Conservation (phyloP, 306 rosid species). For the Clitoria ternatea region DNA sequence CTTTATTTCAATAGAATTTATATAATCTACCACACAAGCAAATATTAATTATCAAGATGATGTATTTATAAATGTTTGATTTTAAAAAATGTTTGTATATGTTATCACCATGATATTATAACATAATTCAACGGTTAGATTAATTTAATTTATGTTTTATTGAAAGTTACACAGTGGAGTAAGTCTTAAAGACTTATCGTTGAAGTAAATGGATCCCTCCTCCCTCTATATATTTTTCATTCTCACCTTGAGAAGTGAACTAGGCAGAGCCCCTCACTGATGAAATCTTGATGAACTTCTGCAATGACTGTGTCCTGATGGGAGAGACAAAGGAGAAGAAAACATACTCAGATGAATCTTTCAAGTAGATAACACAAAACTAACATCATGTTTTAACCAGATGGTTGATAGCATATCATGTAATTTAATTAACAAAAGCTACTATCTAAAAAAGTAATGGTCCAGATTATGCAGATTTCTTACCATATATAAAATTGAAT, state of each 20-base stretch:
- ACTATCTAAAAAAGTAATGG: not conserved
- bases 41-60: too few relatives aligned
- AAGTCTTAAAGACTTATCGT: too few relatives aligned
- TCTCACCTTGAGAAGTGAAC: slow-evolving; percentile 12
- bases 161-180: too few relatives aligned
- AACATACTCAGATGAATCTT: not conserved
- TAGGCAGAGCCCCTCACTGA: slow-evolving; percentile 18
- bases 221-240: too few relatives aligned
- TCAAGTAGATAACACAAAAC: not conserved
- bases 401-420: not conserved
- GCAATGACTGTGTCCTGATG: slow-evolving; percentile 18
- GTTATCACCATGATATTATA: too few relatives aligned
- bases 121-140: too few relatives aligned
- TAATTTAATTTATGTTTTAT: too few relatives aligned
- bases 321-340: slow-evolving; percentile 11
- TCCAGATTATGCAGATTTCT: not conserved
- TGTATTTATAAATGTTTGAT: too few relatives aligned
- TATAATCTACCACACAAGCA: too few relatives aligned
- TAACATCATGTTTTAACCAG: not conserved
- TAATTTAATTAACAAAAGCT: not conserved
- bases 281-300: slow-evolving; percentile 9
- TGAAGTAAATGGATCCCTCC: too few relatives aligned
- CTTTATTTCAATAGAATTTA: too few relatives aligned
- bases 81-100: too few relatives aligned
- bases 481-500: not conserved